Evolutionary conservation across 345 rosid genomes (phyloP).

Genomic region (Camelina laxa): DNA sequence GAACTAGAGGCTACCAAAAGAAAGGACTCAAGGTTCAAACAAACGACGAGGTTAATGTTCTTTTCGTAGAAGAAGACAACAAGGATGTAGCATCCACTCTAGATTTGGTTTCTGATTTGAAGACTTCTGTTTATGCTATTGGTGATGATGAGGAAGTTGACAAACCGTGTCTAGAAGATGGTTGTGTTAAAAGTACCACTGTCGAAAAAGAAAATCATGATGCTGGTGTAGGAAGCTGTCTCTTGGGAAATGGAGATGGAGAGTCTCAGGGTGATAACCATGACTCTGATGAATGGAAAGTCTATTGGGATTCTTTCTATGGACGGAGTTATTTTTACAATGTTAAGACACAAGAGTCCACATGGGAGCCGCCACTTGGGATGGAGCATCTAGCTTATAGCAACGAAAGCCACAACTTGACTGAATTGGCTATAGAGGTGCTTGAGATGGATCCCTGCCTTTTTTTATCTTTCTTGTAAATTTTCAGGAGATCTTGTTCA

Average conservation of each 20-base stretch:
- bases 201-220: constrained; percentile 29
- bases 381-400: constrained; percentile 57
- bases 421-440: constrained; percentile 46
- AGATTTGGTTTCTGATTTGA: constrained; percentile 41
- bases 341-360: constrained; percentile 61
- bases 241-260: constrained; percentile 21
- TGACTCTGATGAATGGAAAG: constrained; percentile 68
- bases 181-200: constrained; percentile 32
- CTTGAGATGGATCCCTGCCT: constrained; percentile 33
- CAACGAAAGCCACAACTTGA: constrained; percentile 33
- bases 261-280: constrained; percentile 24
- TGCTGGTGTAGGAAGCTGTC: neutral
- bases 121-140: constrained; percentile 31
- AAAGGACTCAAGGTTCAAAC: constrained; percentile 25
- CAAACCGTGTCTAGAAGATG: constrained; percentile 32
- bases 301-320: constrained; percentile 77
- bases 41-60: constrained; percentile 12
- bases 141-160: constrained; percentile 42
- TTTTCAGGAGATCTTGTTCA: constrained; percentile 14
- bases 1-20: constrained; percentile 41
- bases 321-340: constrained; percentile 70
- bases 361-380: constrained; percentile 77
- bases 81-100: constrained; percentile 22
- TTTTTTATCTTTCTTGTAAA: constrained; percentile 35
- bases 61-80: constrained; percentile 29